Evolutionary conservation across 768 basidiomycete species (phyloP).

Genomic region (Boletellus ananas): DNA sequence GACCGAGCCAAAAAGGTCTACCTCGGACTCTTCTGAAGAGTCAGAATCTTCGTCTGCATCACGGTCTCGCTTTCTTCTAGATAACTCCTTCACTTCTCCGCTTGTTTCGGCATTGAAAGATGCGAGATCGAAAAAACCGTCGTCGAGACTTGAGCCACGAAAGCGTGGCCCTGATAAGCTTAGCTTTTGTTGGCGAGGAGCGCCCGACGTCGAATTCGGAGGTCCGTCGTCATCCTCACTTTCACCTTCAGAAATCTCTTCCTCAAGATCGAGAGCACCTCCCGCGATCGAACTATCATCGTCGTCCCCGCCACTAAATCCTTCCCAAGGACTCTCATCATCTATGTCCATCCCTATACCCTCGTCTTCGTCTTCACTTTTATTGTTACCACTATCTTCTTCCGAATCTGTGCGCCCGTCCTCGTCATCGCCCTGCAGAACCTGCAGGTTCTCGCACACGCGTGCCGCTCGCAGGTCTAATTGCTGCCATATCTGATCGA

Average conservation of each 20-base stretch:
- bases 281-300: slow-evolving; percentile 26
- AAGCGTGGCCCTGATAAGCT: slow-evolving; percentile 14
- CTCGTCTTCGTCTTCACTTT: slow-evolving; percentile 31
- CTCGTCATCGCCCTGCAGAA: slow-evolving; percentile 53
- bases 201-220: slow-evolving; percentile 26
- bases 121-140: slow-evolving; percentile 85
- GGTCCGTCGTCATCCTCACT: slow-evolving; percentile 33
- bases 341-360: slow-evolving; percentile 31
- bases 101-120: slow-evolving; percentile 87
- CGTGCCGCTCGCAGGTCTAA: slow-evolving; percentile 75
- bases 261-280: slow-evolving; percentile 32
- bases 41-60: slow-evolving; percentile 45
- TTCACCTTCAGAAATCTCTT: slow-evolving; percentile 39
- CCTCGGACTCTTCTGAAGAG: slow-evolving; percentile 43
- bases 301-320: slow-evolving; percentile 21
- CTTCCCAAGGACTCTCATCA: slow-evolving; percentile 24
- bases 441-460: slow-evolving; percentile 67
- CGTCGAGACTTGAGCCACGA: slow-evolving; percentile 58
- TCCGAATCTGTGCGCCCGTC: slow-evolving; percentile 27
- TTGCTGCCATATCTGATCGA: slow-evolving; percentile 92
- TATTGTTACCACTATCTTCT: slow-evolving; percentile 15
- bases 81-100: slow-evolving; percentile 61
- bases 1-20: slow-evolving; percentile 69
- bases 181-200: slow-evolving; percentile 26
- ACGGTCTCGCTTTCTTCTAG: slow-evolving; percentile 56